Percentiles rank a stretch among this genome's conserved stretches.
Conservation (phyloP, 2,329 filamentous ascomycete species). For the Trichophyton schoenleinii region DNA sequence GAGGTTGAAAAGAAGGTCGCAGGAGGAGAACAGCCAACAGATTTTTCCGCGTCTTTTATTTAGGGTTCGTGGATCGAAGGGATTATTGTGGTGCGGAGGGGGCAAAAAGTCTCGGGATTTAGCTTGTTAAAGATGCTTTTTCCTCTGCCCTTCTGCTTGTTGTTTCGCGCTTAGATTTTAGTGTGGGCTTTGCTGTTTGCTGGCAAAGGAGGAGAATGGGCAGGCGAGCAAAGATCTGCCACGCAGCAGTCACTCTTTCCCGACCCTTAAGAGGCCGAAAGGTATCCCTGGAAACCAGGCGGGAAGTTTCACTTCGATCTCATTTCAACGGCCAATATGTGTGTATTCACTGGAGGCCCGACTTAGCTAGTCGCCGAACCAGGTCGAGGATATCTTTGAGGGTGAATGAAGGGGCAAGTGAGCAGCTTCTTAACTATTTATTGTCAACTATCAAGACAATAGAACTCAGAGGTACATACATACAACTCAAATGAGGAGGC, state of each 20-base stretch:
- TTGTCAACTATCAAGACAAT: neutral
- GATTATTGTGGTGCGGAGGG: slow-evolving; percentile 5
- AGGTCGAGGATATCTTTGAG: neutral
- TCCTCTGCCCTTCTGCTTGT: neutral
- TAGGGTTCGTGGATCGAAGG: slow-evolving; percentile 3
- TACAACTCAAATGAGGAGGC: neutral
- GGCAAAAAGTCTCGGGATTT: slow-evolving; percentile 2
- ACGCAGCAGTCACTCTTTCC: neutral
- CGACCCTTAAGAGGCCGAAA: neutral
- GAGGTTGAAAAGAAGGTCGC: slow-evolving; percentile 3
- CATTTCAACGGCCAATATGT: neutral
- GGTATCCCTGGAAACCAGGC: neutral
- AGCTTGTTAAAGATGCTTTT: neutral
- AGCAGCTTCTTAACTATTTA: neutral
- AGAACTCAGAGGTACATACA: neutral
- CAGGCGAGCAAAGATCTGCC: slow-evolving; percentile 2
- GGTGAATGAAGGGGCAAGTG: neutral
- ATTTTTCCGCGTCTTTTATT: slow-evolving; percentile 1
- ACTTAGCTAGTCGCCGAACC: neutral
- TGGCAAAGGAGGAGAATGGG: neutral
- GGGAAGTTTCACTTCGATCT: neutral
- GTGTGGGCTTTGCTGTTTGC: neutral
- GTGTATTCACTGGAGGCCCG: neutral
- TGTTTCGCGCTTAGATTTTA: neutral
- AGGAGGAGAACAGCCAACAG: neutral